A percentile compares a stretch with the other conserved stretches of the same genome.
Conservation (phyloP, 768 basidiomycete genomes). For the Termitomyces sp. region DNA sequence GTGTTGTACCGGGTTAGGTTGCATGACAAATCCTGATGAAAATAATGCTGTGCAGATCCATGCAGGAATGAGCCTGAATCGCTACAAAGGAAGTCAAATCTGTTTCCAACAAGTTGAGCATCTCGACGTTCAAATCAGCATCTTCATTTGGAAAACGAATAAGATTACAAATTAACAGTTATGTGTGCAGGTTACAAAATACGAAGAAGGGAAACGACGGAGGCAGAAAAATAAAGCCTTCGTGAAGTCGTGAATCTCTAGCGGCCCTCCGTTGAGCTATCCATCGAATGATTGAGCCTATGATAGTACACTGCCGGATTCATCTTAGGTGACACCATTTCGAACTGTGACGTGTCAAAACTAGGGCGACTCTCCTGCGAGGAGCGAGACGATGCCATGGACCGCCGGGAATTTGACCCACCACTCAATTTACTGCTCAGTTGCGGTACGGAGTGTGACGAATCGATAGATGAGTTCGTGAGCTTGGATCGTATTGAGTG, state of each 20-base stretch:
- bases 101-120: neutral
- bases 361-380: conserved; percentile 43
- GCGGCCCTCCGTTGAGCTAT: conserved; percentile 12
- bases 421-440: conserved; percentile 15
- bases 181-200: neutral
- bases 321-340: conserved; percentile 53
- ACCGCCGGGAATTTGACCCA: conserved; percentile 26
- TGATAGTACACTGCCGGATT: conserved; percentile 43
- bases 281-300: conserved; percentile 34
- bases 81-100: neutral
- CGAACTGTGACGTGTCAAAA: conserved; percentile 63
- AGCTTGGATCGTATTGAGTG: conserved; percentile 27
- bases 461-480: conserved; percentile 29
- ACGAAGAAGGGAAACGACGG: neutral
- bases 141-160: neutral
- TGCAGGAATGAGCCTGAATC: neutral
- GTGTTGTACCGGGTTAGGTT: neutral
- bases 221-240: neutral
- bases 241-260: neutral
- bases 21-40: neutral
- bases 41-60: neutral
- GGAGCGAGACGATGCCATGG: conserved; percentile 37
- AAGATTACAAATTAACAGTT: neutral
- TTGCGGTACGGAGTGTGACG: conserved; percentile 22
- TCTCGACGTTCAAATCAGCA: neutral